Percentiles rank a stretch among this genome's conserved stretches.
phyloP scores from a whole-genome alignment of 2,329 filamentous ascomycete genomes.

The Clonostachys sp. region DNA sequence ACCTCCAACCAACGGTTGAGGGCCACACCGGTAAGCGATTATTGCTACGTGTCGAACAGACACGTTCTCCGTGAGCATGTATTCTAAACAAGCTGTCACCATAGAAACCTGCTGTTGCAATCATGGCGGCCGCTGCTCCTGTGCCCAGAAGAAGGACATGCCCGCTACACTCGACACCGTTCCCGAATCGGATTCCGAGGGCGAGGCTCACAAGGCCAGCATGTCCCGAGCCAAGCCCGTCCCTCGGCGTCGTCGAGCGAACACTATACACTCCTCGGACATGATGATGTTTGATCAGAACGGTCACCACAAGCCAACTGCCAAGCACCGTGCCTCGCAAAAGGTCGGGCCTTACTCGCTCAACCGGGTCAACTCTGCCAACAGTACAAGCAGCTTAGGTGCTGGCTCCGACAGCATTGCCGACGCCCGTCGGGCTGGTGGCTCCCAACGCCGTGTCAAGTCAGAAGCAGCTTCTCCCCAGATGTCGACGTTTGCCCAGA shows the following conservation, averaged over 20 bases:
- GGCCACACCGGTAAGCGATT: slow-evolving; percentile 53
- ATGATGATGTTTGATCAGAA: slow-evolving; percentile 57
- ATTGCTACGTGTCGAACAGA: neutral
- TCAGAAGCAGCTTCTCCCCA: slow-evolving; percentile 59
- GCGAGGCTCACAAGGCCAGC: slow-evolving; percentile 23
- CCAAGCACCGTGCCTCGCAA: slow-evolving; percentile 57
- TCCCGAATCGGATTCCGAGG: slow-evolving; percentile 58
- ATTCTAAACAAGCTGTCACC: slow-evolving; percentile 8
- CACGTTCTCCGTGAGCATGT: slow-evolving; percentile 3
- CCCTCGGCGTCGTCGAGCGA: slow-evolving; percentile 50
- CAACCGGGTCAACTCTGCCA: slow-evolving; percentile 52
- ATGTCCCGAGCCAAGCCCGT: slow-evolving; percentile 32
- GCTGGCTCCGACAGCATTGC: slow-evolving; percentile 14
- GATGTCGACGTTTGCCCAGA: slow-evolving; percentile 45
- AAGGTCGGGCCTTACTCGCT: slow-evolving; percentile 60
- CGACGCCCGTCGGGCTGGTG: neutral
- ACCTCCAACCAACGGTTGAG: slow-evolving; percentile 51
- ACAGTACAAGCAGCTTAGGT: slow-evolving; percentile 44
- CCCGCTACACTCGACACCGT: slow-evolving; percentile 51
- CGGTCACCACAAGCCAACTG: slow-evolving; percentile 58
- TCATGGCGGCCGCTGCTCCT: slow-evolving; percentile 63
- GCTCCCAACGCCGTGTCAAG: slow-evolving; percentile 48
- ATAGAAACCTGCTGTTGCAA: slow-evolving; percentile 67
- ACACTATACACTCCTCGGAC: slow-evolving; percentile 58
- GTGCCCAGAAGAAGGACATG: slow-evolving; percentile 56